Conservation (phyloP, 2,329 filamentous ascomycete genomes). For the Cladosporium sp. region DNA sequence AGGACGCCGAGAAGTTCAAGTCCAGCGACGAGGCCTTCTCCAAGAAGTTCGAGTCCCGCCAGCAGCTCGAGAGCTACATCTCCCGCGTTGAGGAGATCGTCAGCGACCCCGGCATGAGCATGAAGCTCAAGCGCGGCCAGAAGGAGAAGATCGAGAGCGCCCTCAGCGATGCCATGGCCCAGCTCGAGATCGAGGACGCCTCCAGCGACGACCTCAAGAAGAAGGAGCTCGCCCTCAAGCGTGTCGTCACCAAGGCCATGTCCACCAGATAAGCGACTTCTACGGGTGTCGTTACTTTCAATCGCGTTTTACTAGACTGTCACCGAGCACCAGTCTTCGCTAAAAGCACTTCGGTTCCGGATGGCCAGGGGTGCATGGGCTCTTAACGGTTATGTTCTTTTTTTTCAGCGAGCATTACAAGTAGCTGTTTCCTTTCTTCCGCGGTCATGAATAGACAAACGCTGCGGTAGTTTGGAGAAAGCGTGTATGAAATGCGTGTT, state of each 20-base stretch:
- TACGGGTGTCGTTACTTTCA: constrained; percentile 16
- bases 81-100: constrained; percentile 98
- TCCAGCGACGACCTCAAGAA: constrained; percentile 95
- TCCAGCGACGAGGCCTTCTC: constrained; percentile 94
- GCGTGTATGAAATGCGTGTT: constrained; percentile 19
- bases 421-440: constrained; percentile 12
- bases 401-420: constrained; percentile 21
- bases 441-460: constrained; percentile 13
- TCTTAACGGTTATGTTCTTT: constrained; percentile 24
- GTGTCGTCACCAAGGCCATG: constrained; percentile 84
- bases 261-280: constrained; percentile 35
- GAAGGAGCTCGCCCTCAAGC: constrained; percentile 98
- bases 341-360: constrained; percentile 20
- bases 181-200: constrained; percentile 94
- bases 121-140: constrained; percentile 98
- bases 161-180: constrained; percentile 94
- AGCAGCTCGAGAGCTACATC: constrained; percentile 99
- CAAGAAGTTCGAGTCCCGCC: constrained; percentile 98
- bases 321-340: constrained; percentile 17
- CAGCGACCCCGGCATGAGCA: constrained; percentile 89
- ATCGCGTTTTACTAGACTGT: constrained; percentile 20
- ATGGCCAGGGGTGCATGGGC: constrained; percentile 21
- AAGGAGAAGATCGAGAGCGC: constrained; percentile 99
- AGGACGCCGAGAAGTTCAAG: constrained; percentile 98
- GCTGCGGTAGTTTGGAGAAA: constrained; percentile 13